phyloP scores from a whole-genome alignment of 2,329 filamentous ascomycete species.

The Talaromyces sp. region DNA sequence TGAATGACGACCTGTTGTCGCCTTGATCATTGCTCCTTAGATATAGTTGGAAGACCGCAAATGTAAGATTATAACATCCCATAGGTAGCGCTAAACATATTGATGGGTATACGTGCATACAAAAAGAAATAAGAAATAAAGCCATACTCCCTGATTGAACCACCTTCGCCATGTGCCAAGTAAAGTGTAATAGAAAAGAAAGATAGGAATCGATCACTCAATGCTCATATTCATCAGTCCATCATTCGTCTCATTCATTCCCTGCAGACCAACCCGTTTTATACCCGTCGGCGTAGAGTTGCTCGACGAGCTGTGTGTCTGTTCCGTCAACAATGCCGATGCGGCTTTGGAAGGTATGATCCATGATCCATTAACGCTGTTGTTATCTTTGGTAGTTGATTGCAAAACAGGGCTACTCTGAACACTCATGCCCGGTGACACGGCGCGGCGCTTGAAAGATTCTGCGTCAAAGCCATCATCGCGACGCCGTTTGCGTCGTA shows the following conservation, averaged over 20 bases:
- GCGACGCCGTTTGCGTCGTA: conserved; percentile 74
- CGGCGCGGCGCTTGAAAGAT: conserved; percentile 85
- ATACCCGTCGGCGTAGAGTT: conserved; percentile 50
- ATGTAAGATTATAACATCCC: neutral
- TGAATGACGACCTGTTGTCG: neutral
- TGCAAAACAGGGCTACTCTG: conserved; percentile 81
- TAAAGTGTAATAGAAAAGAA: neutral
- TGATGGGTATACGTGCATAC: neutral
- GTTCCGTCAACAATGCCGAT: conserved; percentile 46
- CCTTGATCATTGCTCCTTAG: neutral
- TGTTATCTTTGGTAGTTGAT: conserved; percentile 66
- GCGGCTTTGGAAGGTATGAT: conserved; percentile 65
- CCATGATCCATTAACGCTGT: conserved; percentile 55
- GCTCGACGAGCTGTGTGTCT: conserved; percentile 24
- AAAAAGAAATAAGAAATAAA: neutral
- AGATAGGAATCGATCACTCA: conserved; percentile 53
- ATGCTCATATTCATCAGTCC: conserved; percentile 97
- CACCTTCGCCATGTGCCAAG: neutral
- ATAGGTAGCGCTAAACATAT: neutral
- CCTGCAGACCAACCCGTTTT: conserved; percentile 74
- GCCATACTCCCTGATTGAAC: neutral
- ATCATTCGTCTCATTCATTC: conserved; percentile 94
- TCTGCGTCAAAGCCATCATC: conserved; percentile 88
- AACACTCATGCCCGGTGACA: conserved; percentile 84
- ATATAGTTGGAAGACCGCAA: too few species aligned